A percentile compares a stretch with the other conserved stretches of the same genome.
phyloP scores from a whole-genome alignment of 768 basidiomycete genomes.

The Porpolomopsis calyptriformis region DNA sequence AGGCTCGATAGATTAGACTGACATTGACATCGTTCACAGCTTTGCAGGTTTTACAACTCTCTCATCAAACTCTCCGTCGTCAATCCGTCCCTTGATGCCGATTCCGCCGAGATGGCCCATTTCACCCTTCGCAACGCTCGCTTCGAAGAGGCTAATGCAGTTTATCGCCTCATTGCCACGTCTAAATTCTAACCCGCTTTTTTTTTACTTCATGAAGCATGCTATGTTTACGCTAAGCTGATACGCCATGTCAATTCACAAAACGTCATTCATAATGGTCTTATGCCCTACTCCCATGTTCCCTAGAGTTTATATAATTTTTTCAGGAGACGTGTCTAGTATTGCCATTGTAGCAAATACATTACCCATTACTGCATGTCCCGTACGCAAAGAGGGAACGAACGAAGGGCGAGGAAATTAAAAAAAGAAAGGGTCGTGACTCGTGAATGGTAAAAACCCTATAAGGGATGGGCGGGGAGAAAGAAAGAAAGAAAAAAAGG shows the following conservation, averaged over 20 bases:
- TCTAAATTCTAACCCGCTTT: conserved; percentile 24
- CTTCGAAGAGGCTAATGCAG: conserved; percentile 65
- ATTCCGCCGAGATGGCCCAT: conserved; percentile 69
- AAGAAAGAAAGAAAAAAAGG: too few species aligned
- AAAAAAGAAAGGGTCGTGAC: conserved; percentile 1
- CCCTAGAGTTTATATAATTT: too few species aligned
- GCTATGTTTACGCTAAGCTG: too few species aligned
- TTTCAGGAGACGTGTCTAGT: conserved; percentile 3
- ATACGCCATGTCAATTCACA: not conserved
- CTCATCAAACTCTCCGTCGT: conserved; percentile 58
- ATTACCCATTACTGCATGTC: conserved; percentile 18
- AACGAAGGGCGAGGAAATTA: conserved; percentile 9
- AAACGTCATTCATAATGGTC: not conserved
- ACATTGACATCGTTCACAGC: too few species aligned
- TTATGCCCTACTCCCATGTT: not conserved
- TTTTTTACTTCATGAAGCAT: not conserved
- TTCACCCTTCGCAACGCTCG: conserved; percentile 63
- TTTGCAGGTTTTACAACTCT: conserved; percentile 68
- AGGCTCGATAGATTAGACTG: too few species aligned
- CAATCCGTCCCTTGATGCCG: conserved; percentile 51
- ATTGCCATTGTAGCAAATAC: conserved; percentile 15
- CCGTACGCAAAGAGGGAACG: conserved; percentile 5
- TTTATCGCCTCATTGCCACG: conserved; percentile 56
- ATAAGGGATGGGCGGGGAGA: too few species aligned
- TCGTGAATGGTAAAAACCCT: not conserved